phyloP scores from a whole-genome alignment of 2,329 filamentous ascomycete species.

The Trichoderma asperellum region DNA sequence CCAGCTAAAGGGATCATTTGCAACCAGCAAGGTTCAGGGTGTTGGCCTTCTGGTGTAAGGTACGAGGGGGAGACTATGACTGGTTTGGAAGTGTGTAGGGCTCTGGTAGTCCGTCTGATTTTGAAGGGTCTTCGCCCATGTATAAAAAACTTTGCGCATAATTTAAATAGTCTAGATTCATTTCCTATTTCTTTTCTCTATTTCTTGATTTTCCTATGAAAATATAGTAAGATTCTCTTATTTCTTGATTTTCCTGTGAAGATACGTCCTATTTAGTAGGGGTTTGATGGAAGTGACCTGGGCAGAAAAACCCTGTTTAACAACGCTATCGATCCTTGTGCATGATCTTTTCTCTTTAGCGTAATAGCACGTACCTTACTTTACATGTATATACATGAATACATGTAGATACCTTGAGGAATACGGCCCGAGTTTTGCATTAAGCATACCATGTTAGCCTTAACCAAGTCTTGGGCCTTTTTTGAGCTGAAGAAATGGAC shows the following conservation, averaged over 20 bases:
- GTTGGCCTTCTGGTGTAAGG: conserved; percentile 19
- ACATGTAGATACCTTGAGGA: not conserved
- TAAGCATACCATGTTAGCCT: not conserved
- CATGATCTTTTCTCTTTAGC: not conserved
- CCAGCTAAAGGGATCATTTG: conserved; percentile 21
- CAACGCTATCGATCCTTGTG: not conserved
- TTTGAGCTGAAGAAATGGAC: not conserved
- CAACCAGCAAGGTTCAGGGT: conserved; percentile 21
- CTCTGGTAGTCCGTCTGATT: not conserved
- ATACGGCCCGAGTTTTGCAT: not conserved
- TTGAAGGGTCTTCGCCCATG: not conserved
- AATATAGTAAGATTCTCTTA: too few species aligned
- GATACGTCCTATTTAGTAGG: not conserved
- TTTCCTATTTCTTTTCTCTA: not conserved
- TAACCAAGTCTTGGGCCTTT: not conserved
- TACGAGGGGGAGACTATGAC: not conserved
- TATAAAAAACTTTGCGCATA: not conserved
- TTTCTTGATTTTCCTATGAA: not conserved
- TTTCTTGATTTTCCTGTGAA: too few species aligned
- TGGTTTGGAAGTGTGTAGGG: not conserved
- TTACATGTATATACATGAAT: too few species aligned
- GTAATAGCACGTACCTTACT: not conserved
- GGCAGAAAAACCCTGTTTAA: not conserved
- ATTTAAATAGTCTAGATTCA: not conserved
- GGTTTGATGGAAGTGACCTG: not conserved